A percentile compares a stretch with the other conserved stretches of the same genome.
Evolutionary conservation across 257 asterid species (phyloP).

Genomic region (Solanum ahanhuiri): DNA sequence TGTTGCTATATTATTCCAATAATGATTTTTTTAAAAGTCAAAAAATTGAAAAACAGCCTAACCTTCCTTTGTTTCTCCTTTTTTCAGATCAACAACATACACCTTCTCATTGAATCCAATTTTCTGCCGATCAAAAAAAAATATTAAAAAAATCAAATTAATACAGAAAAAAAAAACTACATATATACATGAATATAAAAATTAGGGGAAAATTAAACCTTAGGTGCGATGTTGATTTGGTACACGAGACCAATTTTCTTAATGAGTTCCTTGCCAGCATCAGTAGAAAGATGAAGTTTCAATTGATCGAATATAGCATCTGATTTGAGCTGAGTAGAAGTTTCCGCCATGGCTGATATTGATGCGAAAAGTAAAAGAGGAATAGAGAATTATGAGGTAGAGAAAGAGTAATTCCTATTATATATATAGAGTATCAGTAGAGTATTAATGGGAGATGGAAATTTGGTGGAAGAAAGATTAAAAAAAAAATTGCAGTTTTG

Average conservation of each 20-base stretch:
- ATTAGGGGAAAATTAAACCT: slow-evolving; percentile 27
- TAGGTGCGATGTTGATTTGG: slow-evolving; percentile 90
- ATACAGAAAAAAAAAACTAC: not conserved
- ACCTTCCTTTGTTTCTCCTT: slow-evolving; percentile 90
- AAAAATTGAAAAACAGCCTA: slow-evolving; percentile 2
- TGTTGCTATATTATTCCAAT: not conserved
- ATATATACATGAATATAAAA: not conserved
- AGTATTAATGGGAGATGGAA: not conserved
- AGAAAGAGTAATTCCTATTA: not conserved
- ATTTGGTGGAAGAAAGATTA: not conserved
- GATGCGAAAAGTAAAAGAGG: not conserved
- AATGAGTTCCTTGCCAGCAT: slow-evolving; percentile 58
- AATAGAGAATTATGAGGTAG: not conserved
- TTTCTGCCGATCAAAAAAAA: slow-evolving; percentile 30
- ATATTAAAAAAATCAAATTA: not conserved
- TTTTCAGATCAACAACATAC: slow-evolving; percentile 88
- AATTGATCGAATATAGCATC: slow-evolving; percentile 76
- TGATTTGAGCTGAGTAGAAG: slow-evolving; percentile 42
- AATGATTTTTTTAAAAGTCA: not conserved
- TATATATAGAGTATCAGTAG: not conserved
- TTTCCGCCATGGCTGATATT: not conserved
- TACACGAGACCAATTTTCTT: slow-evolving; percentile 83
- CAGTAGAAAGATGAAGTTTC: slow-evolving; percentile 75
- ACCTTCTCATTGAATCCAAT: slow-evolving; percentile 67
- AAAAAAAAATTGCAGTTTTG: not conserved